Conservation (phyloP, 2,329 filamentous ascomycete species). For the Stachybotrys chlorohalonatus region DNA sequence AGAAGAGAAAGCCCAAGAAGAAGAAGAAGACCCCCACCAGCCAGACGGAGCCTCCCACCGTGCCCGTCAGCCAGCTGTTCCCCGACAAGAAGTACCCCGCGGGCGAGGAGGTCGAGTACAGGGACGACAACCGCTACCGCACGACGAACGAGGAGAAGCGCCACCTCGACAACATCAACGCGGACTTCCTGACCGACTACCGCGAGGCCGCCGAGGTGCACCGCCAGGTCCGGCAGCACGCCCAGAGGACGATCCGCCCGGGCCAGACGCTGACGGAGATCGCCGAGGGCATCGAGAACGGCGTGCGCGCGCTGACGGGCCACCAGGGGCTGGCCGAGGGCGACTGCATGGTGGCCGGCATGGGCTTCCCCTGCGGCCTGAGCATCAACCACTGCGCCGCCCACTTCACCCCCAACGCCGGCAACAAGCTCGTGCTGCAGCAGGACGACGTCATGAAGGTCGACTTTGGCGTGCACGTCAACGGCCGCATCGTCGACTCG, state of each 20-base stretch:
- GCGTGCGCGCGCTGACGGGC: slow-evolving; percentile 67
- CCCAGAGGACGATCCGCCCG: slow-evolving; percentile 70
- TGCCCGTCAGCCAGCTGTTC: slow-evolving; percentile 64
- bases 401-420: slow-evolving; percentile 80
- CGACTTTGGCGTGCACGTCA: slow-evolving; percentile 74
- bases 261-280: slow-evolving; percentile 75
- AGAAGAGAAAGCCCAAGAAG: slow-evolving; percentile 79
- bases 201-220: slow-evolving; percentile 83
- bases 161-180: slow-evolving; percentile 72
- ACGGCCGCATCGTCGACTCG: slow-evolving; percentile 71
- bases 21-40: slow-evolving; percentile 68
- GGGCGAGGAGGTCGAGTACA: slow-evolving; percentile 71
- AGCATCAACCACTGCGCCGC: slow-evolving; percentile 80
- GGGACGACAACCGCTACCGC: slow-evolving; percentile 65
- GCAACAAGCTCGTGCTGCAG: slow-evolving; percentile 68
- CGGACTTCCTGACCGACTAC: slow-evolving; percentile 72
- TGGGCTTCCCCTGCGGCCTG: slow-evolving; percentile 80
- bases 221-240: slow-evolving; percentile 77
- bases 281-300: slow-evolving; percentile 78
- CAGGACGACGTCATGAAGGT: slow-evolving; percentile 73
- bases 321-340: slow-evolving; percentile 71
- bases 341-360: slow-evolving; percentile 67
- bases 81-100: slow-evolving; percentile 62
- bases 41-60: slow-evolving; percentile 66
- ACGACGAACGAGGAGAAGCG: slow-evolving; percentile 80